phyloP scores from a whole-genome alignment of 352 stramenopile species.

The Phytophthora parvispora region DNA sequence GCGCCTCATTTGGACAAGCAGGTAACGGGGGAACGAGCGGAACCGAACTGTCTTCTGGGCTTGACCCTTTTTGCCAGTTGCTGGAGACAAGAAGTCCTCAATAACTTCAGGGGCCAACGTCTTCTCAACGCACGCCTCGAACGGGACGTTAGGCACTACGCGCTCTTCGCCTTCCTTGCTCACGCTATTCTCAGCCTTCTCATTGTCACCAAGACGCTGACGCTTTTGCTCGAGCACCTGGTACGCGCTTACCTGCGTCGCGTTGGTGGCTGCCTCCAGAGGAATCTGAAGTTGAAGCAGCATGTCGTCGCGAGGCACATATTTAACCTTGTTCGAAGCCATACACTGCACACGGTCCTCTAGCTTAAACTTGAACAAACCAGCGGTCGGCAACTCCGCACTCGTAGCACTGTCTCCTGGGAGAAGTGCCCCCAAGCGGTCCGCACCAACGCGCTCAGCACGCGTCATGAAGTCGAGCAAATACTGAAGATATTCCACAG shows the following conservation, averaged over 20 bases:
- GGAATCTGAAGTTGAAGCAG: slow-evolving; percentile 91
- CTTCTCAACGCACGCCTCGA: slow-evolving; percentile 95
- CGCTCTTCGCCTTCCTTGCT: slow-evolving; percentile 68
- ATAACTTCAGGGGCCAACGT: slow-evolving; percentile 94
- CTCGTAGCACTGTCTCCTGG: slow-evolving; percentile 34
- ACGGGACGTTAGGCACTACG: slow-evolving; percentile 93
- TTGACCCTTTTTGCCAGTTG: slow-evolving; percentile 80
- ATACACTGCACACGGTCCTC: slow-evolving; percentile 88
- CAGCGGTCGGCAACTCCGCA: slow-evolving; percentile 70
- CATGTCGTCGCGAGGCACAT: slow-evolving; percentile 84
- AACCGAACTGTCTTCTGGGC: slow-evolving; percentile 91
- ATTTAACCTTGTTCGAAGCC: slow-evolving; percentile 88
- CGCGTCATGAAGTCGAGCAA: slow-evolving; percentile 95
- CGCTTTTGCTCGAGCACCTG: slow-evolving; percentile 89
- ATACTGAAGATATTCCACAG: slow-evolving; percentile 98
- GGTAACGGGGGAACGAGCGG: slow-evolving; percentile 96
- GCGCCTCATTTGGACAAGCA: slow-evolving; percentile 97
- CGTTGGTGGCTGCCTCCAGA: slow-evolving; percentile 88
- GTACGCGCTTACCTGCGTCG: slow-evolving; percentile 86
- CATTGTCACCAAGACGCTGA: slow-evolving; percentile 83
- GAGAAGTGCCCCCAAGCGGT: slow-evolving; percentile 64
- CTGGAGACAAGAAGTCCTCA: slow-evolving; percentile 90
- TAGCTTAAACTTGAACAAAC: slow-evolving; percentile 95
- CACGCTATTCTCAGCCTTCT: slow-evolving; percentile 36
- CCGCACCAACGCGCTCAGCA: slow-evolving; percentile 72